Evolutionary conservation across 1,284 basidiomycete species (phyloP), one percentile per base, ranked within the genome.

Genomic region (Malassezia psittaci): DNA sequence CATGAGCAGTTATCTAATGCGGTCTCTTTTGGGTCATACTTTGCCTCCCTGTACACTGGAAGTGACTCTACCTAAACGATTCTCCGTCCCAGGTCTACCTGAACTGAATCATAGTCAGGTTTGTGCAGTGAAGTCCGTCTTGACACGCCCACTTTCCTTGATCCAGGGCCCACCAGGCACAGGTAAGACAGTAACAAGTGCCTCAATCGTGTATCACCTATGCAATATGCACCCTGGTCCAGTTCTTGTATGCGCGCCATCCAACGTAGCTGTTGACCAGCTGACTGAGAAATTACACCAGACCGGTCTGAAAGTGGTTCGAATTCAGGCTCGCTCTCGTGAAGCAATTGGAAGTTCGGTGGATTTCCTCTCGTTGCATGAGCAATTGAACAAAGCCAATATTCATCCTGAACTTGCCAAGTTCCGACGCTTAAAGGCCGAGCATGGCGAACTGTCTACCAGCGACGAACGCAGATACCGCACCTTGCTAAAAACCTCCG

Each of bases 151-250:
- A n/a, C 82, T 99, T 55, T 90, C 88, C 71, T 81, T 99, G 54
- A 98, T 99, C 67, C 68, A 81, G 79, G 94, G 94, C 16, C 94
- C 94, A 24, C 94, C 94, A 12, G 94, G 94, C 39, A 98, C 94
- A 0, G 94, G 94, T 42, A 99, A 99, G 79, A 99, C 94, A 0
- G 94, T 98, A 54, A 99, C 94, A 0, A 96, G 91, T n/a, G 94
- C 94, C 5, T 96, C 94, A 1, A 93, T 96, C 68, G 93, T 98
- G 41, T 90, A 98, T 75, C 94, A 99, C 76, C 84, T 99, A 8
- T 90, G 90, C 52, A 96, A 96, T 79, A 98, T 98, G 93, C 96
- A 96, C 71, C 90, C 90, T 0, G 94, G 94, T 33, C 94, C 96
- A 77, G 94, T 99, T 21, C 85, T 99, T 40, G 94, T 99, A 57